phyloP scores from a whole-genome alignment of 2,329 filamentous ascomycete genomes.

The Colletotrichum tamarilloi region DNA sequence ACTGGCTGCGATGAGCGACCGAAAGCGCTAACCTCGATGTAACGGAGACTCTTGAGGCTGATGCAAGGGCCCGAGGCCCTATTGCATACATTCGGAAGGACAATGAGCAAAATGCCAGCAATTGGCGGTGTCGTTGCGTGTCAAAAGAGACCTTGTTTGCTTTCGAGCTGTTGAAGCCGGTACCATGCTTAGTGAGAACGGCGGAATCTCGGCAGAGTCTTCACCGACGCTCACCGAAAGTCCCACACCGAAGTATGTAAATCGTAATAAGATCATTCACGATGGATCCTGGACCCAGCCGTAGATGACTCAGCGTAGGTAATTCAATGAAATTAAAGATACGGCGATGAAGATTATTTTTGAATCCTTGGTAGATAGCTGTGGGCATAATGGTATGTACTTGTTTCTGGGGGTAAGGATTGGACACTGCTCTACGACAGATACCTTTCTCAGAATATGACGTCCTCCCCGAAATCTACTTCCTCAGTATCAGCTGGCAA shows the following conservation, averaged over 20 bases:
- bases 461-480: slow-evolving; percentile 17
- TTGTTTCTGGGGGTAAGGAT: background rate
- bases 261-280: background rate
- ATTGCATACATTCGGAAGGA: slow-evolving; percentile 41
- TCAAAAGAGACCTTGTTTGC: slow-evolving; percentile 13
- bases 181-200: slow-evolving; percentile 30
- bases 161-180: slow-evolving; percentile 17
- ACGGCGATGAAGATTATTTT: too few species aligned
- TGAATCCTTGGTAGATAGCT: background rate
- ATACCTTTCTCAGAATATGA: slow-evolving; percentile 22
- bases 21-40: slow-evolving; percentile 28
- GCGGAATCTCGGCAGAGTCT: slow-evolving; percentile 35
- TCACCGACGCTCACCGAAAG: slow-evolving; percentile 27
- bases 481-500: background rate
- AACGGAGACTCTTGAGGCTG: slow-evolving; percentile 30
- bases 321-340: background rate
- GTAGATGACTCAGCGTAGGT: background rate
- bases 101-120: slow-evolving; percentile 29
- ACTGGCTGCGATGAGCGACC: slow-evolving; percentile 32
- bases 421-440: background rate
- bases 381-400: background rate
- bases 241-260: slow-evolving; percentile 13
- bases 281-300: background rate
- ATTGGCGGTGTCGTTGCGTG: slow-evolving; percentile 32
- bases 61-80: slow-evolving; percentile 40